phyloP scores from a whole-genome alignment of 2,329 filamentous ascomycete species.

The Westerdykella ornata region DNA sequence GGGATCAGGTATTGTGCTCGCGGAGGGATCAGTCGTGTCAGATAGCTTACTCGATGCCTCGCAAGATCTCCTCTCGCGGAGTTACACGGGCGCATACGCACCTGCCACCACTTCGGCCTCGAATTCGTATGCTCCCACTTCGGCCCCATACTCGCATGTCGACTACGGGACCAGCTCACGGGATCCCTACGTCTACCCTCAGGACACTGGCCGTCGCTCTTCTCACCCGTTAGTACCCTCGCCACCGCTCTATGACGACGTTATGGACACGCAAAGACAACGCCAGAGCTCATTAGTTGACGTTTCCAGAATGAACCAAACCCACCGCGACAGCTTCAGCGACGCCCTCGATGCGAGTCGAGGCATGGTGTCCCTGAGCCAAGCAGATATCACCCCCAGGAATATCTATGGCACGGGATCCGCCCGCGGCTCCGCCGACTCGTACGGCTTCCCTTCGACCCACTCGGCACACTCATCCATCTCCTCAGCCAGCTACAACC shows the following conservation, averaged over 20 bases:
- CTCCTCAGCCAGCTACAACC: constrained; percentile 72
- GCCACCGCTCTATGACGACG: constrained; percentile 44
- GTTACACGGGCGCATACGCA: constrained; percentile 58
- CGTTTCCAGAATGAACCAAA: constrained; percentile 54
- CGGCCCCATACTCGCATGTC: constrained; percentile 66
- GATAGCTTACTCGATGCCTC: constrained; percentile 63
- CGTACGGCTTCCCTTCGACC: constrained; percentile 82
- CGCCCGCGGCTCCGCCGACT: constrained; percentile 68
- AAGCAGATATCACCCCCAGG: constrained; percentile 71
- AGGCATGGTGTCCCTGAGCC: constrained; percentile 92
- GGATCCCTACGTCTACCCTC: constrained; percentile 52
- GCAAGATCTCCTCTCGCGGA: constrained; percentile 71
- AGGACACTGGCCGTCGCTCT: constrained; percentile 58
- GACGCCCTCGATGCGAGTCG: constrained; percentile 89
- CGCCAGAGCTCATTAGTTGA: constrained; percentile 60
- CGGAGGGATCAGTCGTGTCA: constrained; percentile 55
- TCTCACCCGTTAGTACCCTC: constrained; percentile 76
- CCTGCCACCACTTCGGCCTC: constrained; percentile 64
- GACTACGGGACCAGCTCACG: constrained; percentile 57
- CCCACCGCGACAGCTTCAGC: constrained; percentile 63
- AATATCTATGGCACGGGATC: constrained; percentile 73
- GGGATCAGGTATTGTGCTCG: constrained; percentile 61
- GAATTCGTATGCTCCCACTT: constrained; percentile 59
- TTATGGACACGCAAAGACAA: constrained; percentile 42
- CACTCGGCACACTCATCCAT: constrained; percentile 87